A percentile compares a stretch with the other conserved stretches of the same genome.
Evolutionary conservation across 73 alveolate species (phyloP).

Genomic region (Paramecium caudatum): DNA sequence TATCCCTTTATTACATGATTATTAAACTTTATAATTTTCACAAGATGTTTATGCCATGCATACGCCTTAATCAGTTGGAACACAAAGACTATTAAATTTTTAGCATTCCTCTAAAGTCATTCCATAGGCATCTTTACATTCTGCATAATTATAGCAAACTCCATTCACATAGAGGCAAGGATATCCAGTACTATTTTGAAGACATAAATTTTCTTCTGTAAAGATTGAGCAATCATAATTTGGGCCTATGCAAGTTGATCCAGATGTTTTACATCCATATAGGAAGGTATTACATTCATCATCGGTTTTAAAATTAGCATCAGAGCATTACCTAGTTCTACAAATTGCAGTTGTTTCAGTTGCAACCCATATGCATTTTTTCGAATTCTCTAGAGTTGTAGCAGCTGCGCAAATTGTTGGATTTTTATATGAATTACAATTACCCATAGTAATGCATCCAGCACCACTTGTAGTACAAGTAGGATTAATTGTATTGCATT

Average conservation of each 20-base stretch:
- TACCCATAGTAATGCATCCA: slow-evolving; percentile 38
- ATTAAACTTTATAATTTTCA: background rate
- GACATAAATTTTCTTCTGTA: background rate
- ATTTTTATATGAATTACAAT: background rate
- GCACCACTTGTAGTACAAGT: slow-evolving; percentile 56
- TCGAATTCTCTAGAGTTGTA: background rate
- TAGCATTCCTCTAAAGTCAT: background rate
- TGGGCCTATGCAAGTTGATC: slow-evolving; percentile 23
- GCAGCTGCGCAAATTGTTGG: slow-evolving; percentile 26
- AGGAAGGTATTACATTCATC: slow-evolving; percentile 38
- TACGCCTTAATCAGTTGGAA: background rate
- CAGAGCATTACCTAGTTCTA: slow-evolving; percentile 12
- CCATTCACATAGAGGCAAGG: slow-evolving; percentile 54
- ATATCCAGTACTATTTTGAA: background rate
- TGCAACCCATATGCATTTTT: slow-evolving; percentile 17
- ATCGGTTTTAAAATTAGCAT: slow-evolving; percentile 12
- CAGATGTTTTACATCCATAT: slow-evolving; percentile 36
- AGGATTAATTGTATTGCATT: background rate
- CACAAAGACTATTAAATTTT: background rate
- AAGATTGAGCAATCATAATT: background rate
- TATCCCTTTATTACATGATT: background rate
- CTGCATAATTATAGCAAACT: slow-evolving; percentile 8
- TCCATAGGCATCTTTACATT: background rate
- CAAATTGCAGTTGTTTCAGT: slow-evolving; percentile 4
- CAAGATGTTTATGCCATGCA: background rate